Base-by-base conservation (phyloP, 495 filamentous ascomycete genomes). In the Penicillium canariense region DNA sequence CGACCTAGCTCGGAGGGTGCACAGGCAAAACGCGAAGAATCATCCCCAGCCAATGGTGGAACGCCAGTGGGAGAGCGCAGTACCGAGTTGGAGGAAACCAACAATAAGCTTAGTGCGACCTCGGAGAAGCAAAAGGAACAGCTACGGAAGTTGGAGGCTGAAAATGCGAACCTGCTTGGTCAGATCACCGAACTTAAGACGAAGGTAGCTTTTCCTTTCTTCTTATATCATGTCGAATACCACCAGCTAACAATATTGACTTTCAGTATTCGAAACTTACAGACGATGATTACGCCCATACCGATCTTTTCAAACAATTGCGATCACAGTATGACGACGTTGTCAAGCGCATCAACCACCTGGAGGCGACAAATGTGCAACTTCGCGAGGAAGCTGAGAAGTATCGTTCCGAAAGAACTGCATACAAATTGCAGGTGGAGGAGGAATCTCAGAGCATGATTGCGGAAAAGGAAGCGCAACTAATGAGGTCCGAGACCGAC, bases 241-340 rank as follows among this genome's bases (percentile, higher is more conserved):
- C 35, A 12, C 34, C 48, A 10, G 50, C 48, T 64, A n/a, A 60
- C 50, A 10, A 4, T 55, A 20, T 9, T 38, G n/a, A 5, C 20
- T 61, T 49, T 1, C 35, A 83, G 80, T 72, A 79, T 47, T 83
- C 88, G 2, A 85, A 82, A 51, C 75, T 94, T 34, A 86, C 88
- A 1, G 93, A 98, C 61, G 94, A 98, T 48, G 94, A 98, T 61
- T 97, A 96, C 67, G 86, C 90, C 36, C 82, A 88, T 48, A 96
- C 90, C 31, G 89, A 97, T 60, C 78, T 96, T 9, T 97, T 97
- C 78, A 96, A 96, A 68, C 81, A 86, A 55, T 80, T 97, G 53
- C 95, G 90, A 71, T 83, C 82, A 25, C 90, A 96, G 60, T 87
- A 96, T 61, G 92, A 97, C 55, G 95, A 97, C 66, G 83, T 95